Evolutionary conservation across 2,329 filamentous ascomycete genomes (phyloP).

Genomic region (Cladosporium cucumerinum): DNA sequence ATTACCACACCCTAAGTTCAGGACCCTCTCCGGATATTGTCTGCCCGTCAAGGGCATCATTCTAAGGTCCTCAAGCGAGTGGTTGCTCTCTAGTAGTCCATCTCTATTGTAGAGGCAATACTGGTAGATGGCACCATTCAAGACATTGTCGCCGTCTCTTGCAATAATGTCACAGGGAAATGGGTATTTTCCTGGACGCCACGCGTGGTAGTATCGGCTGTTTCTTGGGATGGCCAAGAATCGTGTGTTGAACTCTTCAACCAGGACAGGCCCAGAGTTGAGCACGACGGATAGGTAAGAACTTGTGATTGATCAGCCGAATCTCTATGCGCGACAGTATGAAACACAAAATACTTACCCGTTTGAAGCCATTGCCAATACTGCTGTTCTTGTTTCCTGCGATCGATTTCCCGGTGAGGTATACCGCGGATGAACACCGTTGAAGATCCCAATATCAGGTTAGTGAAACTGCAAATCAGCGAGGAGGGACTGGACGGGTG

Average conservation of each 20-base stretch:
- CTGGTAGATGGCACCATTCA: background rate
- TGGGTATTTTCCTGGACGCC: conserved; percentile 8
- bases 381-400: background rate
- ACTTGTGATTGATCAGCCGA: background rate
- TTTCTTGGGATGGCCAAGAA: background rate
- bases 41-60: background rate
- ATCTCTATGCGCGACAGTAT: accelerated
- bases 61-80: background rate
- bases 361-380: background rate
- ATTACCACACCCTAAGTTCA: conserved; percentile 79
- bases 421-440: background rate
- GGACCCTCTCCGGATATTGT: conserved; percentile 35
- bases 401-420: background rate
- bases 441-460: background rate
- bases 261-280: background rate
- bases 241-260: background rate
- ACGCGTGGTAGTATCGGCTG: conserved; percentile 4
- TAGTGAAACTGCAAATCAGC: too few relatives aligned
- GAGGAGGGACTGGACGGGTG: background rate
- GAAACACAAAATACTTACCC: background rate
- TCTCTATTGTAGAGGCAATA: background rate
- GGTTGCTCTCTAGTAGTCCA: background rate
- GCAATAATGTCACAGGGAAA: background rate
- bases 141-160: background rate
- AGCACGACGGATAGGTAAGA: background rate